Evolutionary conservation across 164 flowering plant genomes (phyloP).

Genomic region (Tinospora cordifolia): DNA sequence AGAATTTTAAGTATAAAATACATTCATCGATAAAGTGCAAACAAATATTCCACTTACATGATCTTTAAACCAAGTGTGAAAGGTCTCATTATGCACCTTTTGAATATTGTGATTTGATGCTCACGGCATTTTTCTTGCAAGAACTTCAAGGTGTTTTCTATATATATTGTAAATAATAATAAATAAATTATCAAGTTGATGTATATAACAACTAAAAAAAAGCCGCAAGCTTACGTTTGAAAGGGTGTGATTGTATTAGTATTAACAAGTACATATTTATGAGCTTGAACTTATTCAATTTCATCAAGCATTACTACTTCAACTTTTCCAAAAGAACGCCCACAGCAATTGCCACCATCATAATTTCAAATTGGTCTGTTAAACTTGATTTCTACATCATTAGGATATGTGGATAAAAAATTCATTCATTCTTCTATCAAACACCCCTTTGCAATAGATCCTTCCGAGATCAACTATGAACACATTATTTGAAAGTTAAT

Average conservation of each 20-base stretch:
- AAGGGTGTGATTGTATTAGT: no score
- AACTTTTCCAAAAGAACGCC: not conserved
- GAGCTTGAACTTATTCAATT: no score
- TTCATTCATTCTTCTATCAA: not conserved
- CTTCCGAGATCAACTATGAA: not conserved
- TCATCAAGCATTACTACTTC: not conserved
- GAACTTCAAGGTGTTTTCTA: no score
- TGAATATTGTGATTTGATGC: no score
- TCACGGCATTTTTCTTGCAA: no score
- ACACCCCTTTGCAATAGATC: not conserved
- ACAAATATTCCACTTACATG: not conserved
- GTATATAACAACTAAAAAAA: no score
- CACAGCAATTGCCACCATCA: not conserved
- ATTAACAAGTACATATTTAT: no score
- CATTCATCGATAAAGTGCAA: not conserved
- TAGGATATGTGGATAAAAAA: not conserved
- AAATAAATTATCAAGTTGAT: no score
- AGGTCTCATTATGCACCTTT: no score
- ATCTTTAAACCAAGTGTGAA: not conserved
- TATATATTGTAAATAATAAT: no score
- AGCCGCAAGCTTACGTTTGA: no score
- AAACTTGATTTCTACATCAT: not conserved
- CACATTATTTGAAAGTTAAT: not conserved
- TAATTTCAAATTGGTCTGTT: not conserved
- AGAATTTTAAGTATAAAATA: not conserved